Percentiles rank a stretch among this genome's conserved stretches.
These are phyloP conservation scores for Polyplosphaeria fusca DNA, from an alignment of 495 filamentous ascomycete species.

Conservation along the genomic window DNA sequence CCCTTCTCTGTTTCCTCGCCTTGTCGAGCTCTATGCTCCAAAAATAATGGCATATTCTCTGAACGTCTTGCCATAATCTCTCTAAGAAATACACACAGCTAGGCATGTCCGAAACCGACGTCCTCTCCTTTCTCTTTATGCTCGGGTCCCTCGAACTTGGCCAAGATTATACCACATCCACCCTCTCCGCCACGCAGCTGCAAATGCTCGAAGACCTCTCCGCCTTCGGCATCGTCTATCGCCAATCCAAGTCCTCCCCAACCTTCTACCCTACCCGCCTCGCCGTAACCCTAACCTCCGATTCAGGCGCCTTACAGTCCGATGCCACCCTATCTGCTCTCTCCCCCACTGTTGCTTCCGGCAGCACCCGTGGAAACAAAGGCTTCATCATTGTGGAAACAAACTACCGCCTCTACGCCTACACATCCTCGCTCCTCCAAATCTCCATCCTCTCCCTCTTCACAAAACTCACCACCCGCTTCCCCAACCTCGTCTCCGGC, in stretches of 20 bases:
- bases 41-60: background rate
- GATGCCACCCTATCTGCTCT: slow-evolving; percentile 44
- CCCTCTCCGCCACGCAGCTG: slow-evolving; percentile 73
- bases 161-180: slow-evolving; percentile 76
- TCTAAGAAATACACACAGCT: too few species aligned
- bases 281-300: slow-evolving; percentile 89
- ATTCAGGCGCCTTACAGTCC: slow-evolving; percentile 56
- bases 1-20: background rate
- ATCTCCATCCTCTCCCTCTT: slow-evolving; percentile 94
- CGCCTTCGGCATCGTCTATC: slow-evolving; percentile 90
- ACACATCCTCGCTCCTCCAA: slow-evolving; percentile 86
- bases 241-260: slow-evolving; percentile 46
- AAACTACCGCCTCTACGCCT: slow-evolving; percentile 98
- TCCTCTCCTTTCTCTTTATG: slow-evolving; percentile 93
- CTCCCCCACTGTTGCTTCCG: slow-evolving; percentile 37
- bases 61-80: too few species aligned
- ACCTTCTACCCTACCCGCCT: slow-evolving; percentile 93
- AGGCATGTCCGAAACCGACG: slow-evolving; percentile 81
- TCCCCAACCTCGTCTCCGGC: slow-evolving; percentile 86
- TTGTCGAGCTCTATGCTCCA: background rate
- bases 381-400: slow-evolving; percentile 96
- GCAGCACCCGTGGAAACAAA: slow-evolving; percentile 51
- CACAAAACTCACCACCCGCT: slow-evolving; percentile 76
- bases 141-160: slow-evolving; percentile 92
- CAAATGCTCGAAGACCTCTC: slow-evolving; percentile 80